Conservation (phyloP, 2,329 filamentous ascomycete genomes). For the Herpotrichia juniperi region DNA sequence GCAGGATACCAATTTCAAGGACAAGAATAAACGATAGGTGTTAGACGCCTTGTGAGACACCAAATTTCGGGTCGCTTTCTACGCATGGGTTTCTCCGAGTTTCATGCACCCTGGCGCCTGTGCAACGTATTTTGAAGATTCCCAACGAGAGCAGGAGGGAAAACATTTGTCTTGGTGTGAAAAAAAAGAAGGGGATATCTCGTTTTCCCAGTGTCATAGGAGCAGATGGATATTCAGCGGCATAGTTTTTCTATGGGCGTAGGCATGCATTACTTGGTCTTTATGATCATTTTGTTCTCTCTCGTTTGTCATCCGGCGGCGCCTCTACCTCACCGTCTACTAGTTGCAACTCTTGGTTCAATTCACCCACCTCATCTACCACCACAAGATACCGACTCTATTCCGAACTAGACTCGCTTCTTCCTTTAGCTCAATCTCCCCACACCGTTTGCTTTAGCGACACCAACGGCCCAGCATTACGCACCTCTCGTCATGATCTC, state of each 20-base stretch:
- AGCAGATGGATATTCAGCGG: slow-evolving; percentile 1
- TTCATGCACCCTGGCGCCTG: background rate
- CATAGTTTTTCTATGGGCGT: background rate
- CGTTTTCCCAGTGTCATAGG: background rate
- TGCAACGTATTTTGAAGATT: too few species aligned
- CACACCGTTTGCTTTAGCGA: too few species aligned
- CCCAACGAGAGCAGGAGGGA: background rate
- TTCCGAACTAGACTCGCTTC: too few species aligned
- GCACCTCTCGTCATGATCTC: too few species aligned
- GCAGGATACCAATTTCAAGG: background rate
- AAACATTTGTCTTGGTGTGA: background rate
- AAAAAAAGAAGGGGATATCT: background rate
- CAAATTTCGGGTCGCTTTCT: too few species aligned
- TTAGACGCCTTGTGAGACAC: background rate
- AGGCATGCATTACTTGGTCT: background rate
- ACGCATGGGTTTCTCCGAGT: too few species aligned
- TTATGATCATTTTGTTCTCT: background rate
- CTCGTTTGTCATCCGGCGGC: background rate
- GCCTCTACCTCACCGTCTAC: too few species aligned
- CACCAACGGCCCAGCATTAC: too few species aligned
- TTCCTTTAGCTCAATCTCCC: too few species aligned
- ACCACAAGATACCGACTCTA: too few species aligned
- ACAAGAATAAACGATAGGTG: background rate
- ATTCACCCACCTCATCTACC: too few species aligned
- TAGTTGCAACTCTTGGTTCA: too few species aligned